Base-by-base conservation (phyloP, 192 early-diverging fungal species). In the Rhizophlyctis rosea region DNA sequence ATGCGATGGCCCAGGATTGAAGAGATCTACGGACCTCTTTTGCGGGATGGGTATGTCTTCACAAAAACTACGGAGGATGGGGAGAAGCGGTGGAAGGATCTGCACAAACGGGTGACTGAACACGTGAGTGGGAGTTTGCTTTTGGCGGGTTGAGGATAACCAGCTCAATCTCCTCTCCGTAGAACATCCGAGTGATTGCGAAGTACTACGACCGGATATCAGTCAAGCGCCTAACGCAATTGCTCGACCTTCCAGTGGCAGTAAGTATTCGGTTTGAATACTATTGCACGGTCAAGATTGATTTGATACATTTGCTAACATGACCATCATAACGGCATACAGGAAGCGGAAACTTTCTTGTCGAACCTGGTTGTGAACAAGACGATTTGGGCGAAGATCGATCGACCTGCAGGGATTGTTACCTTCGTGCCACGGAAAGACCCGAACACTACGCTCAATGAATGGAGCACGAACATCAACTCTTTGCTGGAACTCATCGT, bases 1-100 rank as follows among this genome's bases (percentile, higher is more conserved):
- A 88, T 96, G 79, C 87, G 93, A 61, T 99, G 97, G 97, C 79
- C 93, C 7, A 87, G 87, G 55, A 91, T 99, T 58, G 90, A 94
- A 72, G 84, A 92, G 68, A 76, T 91, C 52, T 99, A 97, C 67
- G 93, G 91, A 1, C 63, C 80, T 0, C 77, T 83, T 39, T 79
- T 96, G 61, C 82, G 85, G 51, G 69, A 82, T 54, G 91, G 93
- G 9, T 75, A 74, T 16, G 89, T 90, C 5, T 93, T 99, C 70
- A 76, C 82, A 18, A 65, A 71, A 4, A 71, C 71, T 49, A 88
- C 85, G 4, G 90, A 93, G 53, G 87, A 86, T 29, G 91, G 92
- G 29, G 72, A 84, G 64, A 85, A 87, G 74, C 83, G 90, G 64
- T 89, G 87, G 83, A 77, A 84, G 61, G 87, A 85, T 47, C 78